These are phyloP conservation scores for Aspergillus ochraceoroseus DNA, from an alignment of 2,329 filamentous ascomycete species.

Conservation along the genomic window DNA sequence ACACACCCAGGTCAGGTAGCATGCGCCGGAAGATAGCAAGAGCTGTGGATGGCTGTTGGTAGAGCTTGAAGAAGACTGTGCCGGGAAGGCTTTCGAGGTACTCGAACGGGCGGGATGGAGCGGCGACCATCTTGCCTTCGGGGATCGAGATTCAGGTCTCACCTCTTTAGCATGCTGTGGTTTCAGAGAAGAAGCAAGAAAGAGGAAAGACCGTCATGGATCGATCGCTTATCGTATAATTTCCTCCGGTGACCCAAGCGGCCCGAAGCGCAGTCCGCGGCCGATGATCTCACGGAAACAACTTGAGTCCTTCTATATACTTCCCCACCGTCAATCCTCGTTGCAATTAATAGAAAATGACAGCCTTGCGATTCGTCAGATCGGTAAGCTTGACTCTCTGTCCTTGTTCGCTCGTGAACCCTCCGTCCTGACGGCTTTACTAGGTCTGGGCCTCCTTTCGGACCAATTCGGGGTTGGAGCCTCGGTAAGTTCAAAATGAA, in stretches of 20 bases:
- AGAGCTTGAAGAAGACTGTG: slow-evolving; percentile 83
- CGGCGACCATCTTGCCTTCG: slow-evolving; percentile 48
- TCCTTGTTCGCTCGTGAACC: neutral
- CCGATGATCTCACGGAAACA: slow-evolving; percentile 21
- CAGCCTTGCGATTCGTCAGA: slow-evolving; percentile 59
- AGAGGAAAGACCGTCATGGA: neutral
- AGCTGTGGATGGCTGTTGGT: slow-evolving; percentile 91
- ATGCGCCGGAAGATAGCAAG: slow-evolving; percentile 96
- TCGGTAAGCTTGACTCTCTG: slow-evolving; percentile 48
- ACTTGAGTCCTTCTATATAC: slow-evolving; percentile 2
- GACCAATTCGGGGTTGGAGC: slow-evolving; percentile 79
- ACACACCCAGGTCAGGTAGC: slow-evolving; percentile 79
- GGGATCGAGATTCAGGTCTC: slow-evolving; percentile 19
- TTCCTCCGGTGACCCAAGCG: slow-evolving; percentile 29
- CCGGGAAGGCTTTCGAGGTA: slow-evolving; percentile 90
- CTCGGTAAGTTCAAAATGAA: slow-evolving; percentile 57
- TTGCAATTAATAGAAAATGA: slow-evolving; percentile 35
- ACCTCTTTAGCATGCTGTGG: slow-evolving; percentile 28
- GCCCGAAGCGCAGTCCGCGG: slow-evolving; percentile 29
- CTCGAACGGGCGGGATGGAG: slow-evolving; percentile 65
- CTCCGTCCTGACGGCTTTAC: slow-evolving; percentile 19
- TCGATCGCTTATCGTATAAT: slow-evolving; percentile 7
- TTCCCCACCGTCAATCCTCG: neutral
- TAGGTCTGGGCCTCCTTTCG: slow-evolving; percentile 84
- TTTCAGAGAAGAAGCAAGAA: slow-evolving; percentile 1